These are phyloP conservation scores for Venturia effusa DNA, from an alignment of 2,329 filamentous ascomycete genomes.

Conservation along the genomic window DNA sequence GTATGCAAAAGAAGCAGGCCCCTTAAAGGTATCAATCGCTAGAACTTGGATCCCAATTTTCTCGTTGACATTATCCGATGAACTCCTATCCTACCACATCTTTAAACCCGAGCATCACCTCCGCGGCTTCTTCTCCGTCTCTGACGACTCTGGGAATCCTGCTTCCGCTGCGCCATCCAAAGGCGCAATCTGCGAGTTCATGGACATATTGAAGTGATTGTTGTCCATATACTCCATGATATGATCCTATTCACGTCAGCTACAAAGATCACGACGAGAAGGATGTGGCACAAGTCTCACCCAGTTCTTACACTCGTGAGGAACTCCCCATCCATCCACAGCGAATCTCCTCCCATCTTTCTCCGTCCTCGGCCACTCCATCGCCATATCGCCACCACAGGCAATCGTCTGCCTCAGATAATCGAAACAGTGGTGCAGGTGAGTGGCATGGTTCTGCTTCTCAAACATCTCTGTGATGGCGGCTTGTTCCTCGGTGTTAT, in stretches of 20 bases:
- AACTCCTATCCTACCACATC: neutral
- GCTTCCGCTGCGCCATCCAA: neutral
- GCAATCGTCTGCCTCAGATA: conserved; percentile 15
- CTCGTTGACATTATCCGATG: neutral
- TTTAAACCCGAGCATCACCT: neutral
- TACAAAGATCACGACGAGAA: neutral
- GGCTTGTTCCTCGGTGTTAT: neutral
- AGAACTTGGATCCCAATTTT: too few relatives aligned
- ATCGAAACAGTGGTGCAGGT: conserved; percentile 16
- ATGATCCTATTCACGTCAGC: conserved; percentile 5
- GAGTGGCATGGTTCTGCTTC: conserved; percentile 7
- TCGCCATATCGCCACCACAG: conserved; percentile 14
- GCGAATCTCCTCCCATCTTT: conserved; percentile 9
- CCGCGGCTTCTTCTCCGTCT: neutral
- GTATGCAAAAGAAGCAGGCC: too few relatives aligned
- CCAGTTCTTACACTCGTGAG: conserved; percentile 14
- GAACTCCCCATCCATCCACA: conserved; percentile 15
- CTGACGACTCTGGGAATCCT: neutral
- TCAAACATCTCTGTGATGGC: conserved; percentile 8
- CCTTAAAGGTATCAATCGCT: too few relatives aligned
- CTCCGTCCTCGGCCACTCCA: conserved; percentile 13
- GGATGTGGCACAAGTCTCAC: neutral
- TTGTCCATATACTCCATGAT: conserved; percentile 14
- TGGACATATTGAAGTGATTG: conserved; percentile 12
- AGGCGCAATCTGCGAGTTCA: conserved; percentile 11